Evolutionary conservation across 192 early-diverging fungal species (phyloP), one percentile per base, ranked within the genome.

Genomic region (Lunasporangiospora selenospora): DNA sequence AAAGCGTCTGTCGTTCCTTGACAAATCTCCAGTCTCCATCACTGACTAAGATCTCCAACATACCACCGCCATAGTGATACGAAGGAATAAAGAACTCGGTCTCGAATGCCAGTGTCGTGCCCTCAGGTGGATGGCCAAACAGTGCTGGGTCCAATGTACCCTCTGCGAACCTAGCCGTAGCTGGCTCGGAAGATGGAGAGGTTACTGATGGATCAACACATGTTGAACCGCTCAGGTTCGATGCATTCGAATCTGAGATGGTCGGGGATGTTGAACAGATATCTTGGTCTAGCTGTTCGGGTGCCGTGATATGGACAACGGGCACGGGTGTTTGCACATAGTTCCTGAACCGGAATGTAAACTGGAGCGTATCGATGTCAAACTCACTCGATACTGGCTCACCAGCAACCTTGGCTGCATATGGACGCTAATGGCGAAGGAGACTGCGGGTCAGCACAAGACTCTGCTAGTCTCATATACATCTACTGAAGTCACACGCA

Each of bases 331-430:
- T 50, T 49, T 55, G 70, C 29, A 26, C 47, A 39, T 67, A 65
- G 41, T 83, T 85, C 9, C 54, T 56, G 70, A 90, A 92, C 4
- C 67, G 58, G 29, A 93, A 80, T 12, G 75, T 83, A 59, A 88
- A 94, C 65, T 77, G 75, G 15, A 92, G 54, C 1, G 60, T 87
- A 1, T 56, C 39, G 41, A 93, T 62, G 50, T 90, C 76, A 73
- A 94, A 94, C 5, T 77, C 60, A 34, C 77, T 84, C 13, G 59
- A 44, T 8, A 79, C 51, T 7, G 92, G 92, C 41, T 62, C 78
- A n/a, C 92, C 92, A 1, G 89, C 85, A 4, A 91, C 67, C 43
- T 92, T 90, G 24, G 88, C 78, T 9, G 91, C 92, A 79, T 91
- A 94, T 0, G 91, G 91, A n/a, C 92, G 82, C 82, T 86, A 55